Conservation (phyloP, 2,329 filamentous ascomycete genomes). For the Fusarium sp. region DNA sequence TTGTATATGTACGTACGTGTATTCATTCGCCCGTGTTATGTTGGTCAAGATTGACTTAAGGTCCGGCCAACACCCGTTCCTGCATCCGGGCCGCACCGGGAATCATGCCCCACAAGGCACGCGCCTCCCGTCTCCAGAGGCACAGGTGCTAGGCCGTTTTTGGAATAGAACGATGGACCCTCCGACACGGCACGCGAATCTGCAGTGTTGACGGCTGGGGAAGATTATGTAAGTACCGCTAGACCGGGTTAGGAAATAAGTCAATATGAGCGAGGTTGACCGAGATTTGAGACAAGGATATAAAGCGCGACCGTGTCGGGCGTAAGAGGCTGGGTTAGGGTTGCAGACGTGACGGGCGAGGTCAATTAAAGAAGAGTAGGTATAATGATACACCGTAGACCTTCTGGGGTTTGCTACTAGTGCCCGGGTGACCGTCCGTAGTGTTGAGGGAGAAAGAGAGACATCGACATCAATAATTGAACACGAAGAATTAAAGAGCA, state of each 20-base stretch:
- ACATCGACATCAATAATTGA: background rate
- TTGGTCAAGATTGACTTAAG: background rate
- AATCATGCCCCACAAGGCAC: slow-evolving; percentile 33
- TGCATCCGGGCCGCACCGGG: slow-evolving; percentile 36
- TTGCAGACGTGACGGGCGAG: slow-evolving; percentile 18
- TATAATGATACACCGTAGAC: background rate
- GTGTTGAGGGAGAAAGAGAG: background rate
- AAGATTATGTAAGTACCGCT: slow-evolving; percentile 9
- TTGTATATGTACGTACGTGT: background rate
- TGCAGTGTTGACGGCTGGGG: slow-evolving; percentile 7
- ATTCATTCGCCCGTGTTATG: background rate
- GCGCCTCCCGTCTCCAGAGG: background rate
- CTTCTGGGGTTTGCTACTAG: background rate
- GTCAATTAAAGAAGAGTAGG: background rate
- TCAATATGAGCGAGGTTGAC: slow-evolving; percentile 39
- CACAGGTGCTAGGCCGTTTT: background rate
- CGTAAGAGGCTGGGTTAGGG: slow-evolving; percentile 24
- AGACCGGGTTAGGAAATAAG: slow-evolving; percentile 32
- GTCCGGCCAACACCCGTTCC: slow-evolving; percentile 23
- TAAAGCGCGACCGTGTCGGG: slow-evolving; percentile 27
- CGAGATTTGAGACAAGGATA: slow-evolving; percentile 3
- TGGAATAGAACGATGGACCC: background rate
- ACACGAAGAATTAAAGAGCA: background rate
- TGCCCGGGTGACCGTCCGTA: background rate
- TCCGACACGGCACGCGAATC: slow-evolving; percentile 19